A percentile compares a stretch with the other conserved stretches of the same genome.
These are phyloP conservation scores for Populus trichocarpa DNA, from an alignment of 441 rosid genomes.

Conservation along the genomic window DNA sequence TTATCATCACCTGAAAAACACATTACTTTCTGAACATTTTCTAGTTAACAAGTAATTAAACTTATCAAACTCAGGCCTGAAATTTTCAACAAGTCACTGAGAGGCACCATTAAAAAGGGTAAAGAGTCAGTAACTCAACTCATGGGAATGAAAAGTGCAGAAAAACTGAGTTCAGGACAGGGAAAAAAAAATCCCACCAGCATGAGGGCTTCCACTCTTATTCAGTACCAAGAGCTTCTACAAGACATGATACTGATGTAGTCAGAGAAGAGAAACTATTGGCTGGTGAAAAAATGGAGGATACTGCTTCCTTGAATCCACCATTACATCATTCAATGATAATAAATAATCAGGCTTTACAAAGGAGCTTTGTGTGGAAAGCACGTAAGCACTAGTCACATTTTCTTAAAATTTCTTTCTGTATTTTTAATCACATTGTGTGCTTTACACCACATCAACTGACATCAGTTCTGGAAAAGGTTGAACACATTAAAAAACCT, in stretches of 20 bases:
- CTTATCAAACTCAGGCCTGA: neutral
- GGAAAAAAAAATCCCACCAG: neutral
- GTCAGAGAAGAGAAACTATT: neutral
- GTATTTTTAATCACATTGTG: neutral
- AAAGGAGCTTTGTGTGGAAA: conserved; percentile 12
- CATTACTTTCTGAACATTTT: neutral
- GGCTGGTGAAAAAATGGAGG: neutral
- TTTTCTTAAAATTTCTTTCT: neutral
- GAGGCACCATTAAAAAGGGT: neutral
- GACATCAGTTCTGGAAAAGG: neutral
- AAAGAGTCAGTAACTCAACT: neutral
- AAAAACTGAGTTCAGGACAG: neutral
- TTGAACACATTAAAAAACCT: neutral
- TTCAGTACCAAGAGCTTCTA: neutral
- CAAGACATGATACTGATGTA: neutral
- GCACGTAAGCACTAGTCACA: conserved; percentile 14
- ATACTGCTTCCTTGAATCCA: neutral
- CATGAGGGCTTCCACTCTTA: neutral
- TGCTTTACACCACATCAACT: conserved; percentile 42
- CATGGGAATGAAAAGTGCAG: neutral
- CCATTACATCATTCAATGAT: neutral
- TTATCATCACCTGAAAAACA: neutral
- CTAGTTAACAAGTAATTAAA: neutral
- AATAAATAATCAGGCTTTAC: neutral
- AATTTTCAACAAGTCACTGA: too few relatives aligned